Evolutionary conservation across 208 protist species (phyloP), one percentile per base, ranked within the genome.

Genomic region (Leishmania martiniquensis): DNA sequence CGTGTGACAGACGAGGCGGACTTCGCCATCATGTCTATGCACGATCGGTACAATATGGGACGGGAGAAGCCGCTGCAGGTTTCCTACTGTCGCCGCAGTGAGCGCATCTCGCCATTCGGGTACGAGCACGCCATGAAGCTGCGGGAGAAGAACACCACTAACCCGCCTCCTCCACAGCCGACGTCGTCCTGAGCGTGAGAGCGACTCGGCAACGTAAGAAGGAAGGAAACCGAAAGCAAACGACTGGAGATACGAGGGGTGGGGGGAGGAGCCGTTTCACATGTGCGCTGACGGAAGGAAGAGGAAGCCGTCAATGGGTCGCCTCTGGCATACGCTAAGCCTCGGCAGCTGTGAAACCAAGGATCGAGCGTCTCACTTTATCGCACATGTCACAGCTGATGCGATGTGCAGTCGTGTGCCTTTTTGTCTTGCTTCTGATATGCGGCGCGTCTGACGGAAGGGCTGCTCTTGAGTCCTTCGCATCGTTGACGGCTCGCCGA

Each of bases 11-110:
- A 85, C 54, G 92, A 93, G 78, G 92, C 92, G 0, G 92, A 96
- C 76, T 87, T 83, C 44, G 92, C 89, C 20, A 96, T 96, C 60
- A 80, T 87, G 67, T 85, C 88, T 1, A 77, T 94, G 63, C 92
- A 96, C 66, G 81, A 88, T 62, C 83, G 78, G 20, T 93, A 92
- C 82, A 88, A 86, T 74, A 93, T 95, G 91, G 89, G 87, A n/a
- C 81, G 89, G 13, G 91, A 92, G n/a, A 89, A 89, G 73, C 87
- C 88, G 47, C 85, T 93, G 69, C 91, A 95, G 80, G 91, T 95
- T 49, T 90, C 86, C 6, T 95, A 95, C 85, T 92, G 89, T 73
- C 82, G 80, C 29, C 85, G 82, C 55, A 91, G 84, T 29, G 88
- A 93, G 45, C 47, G 78, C 42, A 91, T 93, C 49, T 93, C 89